phyloP scores from a whole-genome alignment of 129 eudicot species.

The Logfia minima region DNA sequence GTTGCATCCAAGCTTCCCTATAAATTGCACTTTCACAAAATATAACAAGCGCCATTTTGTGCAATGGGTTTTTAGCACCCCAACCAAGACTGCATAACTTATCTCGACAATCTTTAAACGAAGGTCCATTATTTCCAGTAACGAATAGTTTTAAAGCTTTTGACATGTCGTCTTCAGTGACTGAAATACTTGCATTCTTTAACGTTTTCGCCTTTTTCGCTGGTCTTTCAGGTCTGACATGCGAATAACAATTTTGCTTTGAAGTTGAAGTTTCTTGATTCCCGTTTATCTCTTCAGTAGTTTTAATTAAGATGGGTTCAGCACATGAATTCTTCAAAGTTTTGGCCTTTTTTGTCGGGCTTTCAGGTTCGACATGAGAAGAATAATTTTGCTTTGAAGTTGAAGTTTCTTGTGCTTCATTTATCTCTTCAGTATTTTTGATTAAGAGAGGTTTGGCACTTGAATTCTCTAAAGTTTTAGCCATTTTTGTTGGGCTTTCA shows the following conservation, averaged over 20 bases:
- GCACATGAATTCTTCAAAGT: slow-evolving; percentile 13
- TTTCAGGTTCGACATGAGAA: slow-evolving; percentile 17
- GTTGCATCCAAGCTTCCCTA: slow-evolving; percentile 33
- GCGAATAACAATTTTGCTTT: slow-evolving; percentile 10
- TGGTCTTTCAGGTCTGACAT: slow-evolving; percentile 21
- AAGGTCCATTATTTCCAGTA: slow-evolving; percentile 21
- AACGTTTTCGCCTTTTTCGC: slow-evolving; percentile 18
- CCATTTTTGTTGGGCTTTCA: slow-evolving; percentile 24
- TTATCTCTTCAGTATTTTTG: slow-evolving; percentile 4
- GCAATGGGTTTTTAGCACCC: slow-evolving; percentile 33
- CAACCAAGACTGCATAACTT: slow-evolving; percentile 28
- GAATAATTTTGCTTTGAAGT: slow-evolving; percentile 18
- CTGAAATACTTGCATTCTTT: neutral
- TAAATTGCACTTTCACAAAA: slow-evolving; percentile 33
- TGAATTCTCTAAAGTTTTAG: slow-evolving; percentile 4
- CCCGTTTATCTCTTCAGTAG: slow-evolving; percentile 7
- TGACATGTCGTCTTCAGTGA: slow-evolving; percentile 19
- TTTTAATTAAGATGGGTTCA: neutral
- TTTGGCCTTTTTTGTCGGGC: slow-evolving; percentile 21
- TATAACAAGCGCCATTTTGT: slow-evolving; percentile 37
- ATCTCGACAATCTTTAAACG: slow-evolving; percentile 26
- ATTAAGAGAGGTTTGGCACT: slow-evolving; percentile 12
- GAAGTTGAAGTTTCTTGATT: slow-evolving; percentile 24
- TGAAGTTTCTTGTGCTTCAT: slow-evolving; percentile 24
- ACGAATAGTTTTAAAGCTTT: slow-evolving; percentile 24